Base-by-base conservation (phyloP, 1,284 basidiomycete species). In the Cystobasidium slooffiae region DNA sequence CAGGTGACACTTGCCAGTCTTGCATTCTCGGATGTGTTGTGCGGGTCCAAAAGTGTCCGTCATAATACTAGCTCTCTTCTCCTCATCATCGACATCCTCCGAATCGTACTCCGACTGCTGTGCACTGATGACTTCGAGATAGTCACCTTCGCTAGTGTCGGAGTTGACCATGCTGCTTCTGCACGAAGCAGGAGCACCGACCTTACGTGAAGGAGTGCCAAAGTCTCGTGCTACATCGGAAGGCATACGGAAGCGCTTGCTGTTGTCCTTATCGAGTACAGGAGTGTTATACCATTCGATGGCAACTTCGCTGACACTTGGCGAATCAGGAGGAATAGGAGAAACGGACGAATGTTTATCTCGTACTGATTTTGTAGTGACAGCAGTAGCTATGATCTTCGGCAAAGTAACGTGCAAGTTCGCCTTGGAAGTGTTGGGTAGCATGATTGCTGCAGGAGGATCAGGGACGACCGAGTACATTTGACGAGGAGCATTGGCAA, bases 11-110 rank as follows among this genome's bases (percentile, higher is more conserved):
- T 37, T 56, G 10, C 53, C 53, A 56, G 53, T 56, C 20, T 56
- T 56, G 24, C 53, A 56, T 37, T 37, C 53, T 10, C 18, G 14
- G 20, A 56, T 56, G 10, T 56, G 20, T 6, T 22, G 6, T 12
- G 53, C 22, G 14, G 53, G 53, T 9, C 53, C 53, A 37, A 56
- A 56, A 12, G 53, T 56, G 9, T 31, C 53, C 12, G 22, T 56
- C 53, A 56, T 56, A 12, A 56, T 31, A 22, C 53, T 56, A 14
- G 53, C 53, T 56, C 53, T 56, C 14, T 56, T 56, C 20, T 37
- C 53, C 6, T 31, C 53, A 56, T 31, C 53, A 56, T 56, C 53
- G 9, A 24, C 53, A 7, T 56, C 24, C 6, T 56, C 53, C 18
- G 22, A 56, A 37, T 56, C 53, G 4, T 56, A 56, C 39, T 56